These are phyloP conservation scores for Hirschfeldia incana DNA, from an alignment of 345 rosid species.

Conservation along the genomic window DNA sequence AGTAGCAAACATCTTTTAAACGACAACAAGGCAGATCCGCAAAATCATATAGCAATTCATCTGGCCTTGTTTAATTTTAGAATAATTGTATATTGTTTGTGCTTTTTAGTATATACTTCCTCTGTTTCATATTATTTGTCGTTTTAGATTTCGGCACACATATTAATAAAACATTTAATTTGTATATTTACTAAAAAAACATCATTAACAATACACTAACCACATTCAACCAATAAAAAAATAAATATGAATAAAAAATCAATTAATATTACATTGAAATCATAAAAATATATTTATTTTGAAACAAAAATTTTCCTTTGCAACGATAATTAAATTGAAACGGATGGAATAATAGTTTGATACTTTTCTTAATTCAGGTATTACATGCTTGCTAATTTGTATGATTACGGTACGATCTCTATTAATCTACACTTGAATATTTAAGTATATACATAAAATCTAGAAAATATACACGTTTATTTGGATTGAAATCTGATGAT, in stretches of 20 bases:
- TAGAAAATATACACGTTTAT: neutral
- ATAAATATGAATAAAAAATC: no score
- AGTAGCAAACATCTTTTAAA: neutral
- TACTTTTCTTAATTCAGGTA: neutral
- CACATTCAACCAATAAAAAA: no score
- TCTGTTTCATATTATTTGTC: no score
- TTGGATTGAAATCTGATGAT: neutral
- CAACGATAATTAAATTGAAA: no score
- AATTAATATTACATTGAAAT: no score
- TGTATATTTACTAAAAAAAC: no score
- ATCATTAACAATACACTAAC: no score
- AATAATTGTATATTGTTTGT: neutral
- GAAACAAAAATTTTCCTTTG: neutral
- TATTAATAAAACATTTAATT: no score
- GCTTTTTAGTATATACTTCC: neutral
- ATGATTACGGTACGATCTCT: neutral
- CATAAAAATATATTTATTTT: no score
- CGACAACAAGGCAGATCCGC: neutral
- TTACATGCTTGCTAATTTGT: neutral
- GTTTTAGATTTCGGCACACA: no score
- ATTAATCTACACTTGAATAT: neutral
- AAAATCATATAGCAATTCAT: neutral
- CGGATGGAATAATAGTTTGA: neutral
- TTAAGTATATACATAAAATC: neutral
- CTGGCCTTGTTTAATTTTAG: neutral